These are phyloP conservation scores for Teratosphaeria epicoccoides DNA, from an alignment of 2,329 filamentous ascomycete genomes.

Conservation along the genomic window DNA sequence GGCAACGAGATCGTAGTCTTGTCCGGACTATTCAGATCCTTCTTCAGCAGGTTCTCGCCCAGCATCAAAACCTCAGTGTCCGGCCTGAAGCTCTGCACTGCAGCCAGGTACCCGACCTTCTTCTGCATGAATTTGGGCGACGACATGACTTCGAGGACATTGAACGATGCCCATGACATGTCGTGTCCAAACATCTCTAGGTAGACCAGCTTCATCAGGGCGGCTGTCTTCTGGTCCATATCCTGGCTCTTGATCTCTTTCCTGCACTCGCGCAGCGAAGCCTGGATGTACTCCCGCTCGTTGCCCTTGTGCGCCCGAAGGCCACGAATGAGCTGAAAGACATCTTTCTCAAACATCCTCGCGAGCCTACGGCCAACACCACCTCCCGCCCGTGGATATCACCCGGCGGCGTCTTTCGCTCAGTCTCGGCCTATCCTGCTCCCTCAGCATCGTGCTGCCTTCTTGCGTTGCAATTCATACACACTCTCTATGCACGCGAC, in stretches of 20 bases:
- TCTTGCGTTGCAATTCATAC: not conserved
- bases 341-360: conserved; percentile 94
- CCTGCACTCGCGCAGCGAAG: conserved; percentile 89
- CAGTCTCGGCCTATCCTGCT: not conserved
- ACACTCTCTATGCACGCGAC: not conserved
- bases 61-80: conserved; percentile 97
- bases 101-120: conserved; percentile 85
- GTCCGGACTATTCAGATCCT: conserved; percentile 67
- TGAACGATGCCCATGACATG: conserved; percentile 99
- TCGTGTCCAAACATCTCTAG: conserved; percentile 98
- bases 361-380: not conserved
- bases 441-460: not conserved
- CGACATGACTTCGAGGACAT: conserved; percentile 98
- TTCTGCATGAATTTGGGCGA: conserved; percentile 92
- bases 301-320: conserved; percentile 90
- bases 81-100: conserved; percentile 88
- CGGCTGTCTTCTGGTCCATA: conserved; percentile 96
- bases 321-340: conserved; percentile 96
- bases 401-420: not conserved
- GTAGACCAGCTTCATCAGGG: conserved; percentile 89
- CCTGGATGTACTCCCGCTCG: conserved; percentile 90
- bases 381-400: not conserved
- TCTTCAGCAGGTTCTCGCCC: conserved; percentile 92
- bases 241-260: conserved; percentile 85
- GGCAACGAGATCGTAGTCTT: conserved; percentile 74